phyloP scores from a whole-genome alignment of 2,329 filamentous ascomycete species.

The Eurotiales sp. region DNA sequence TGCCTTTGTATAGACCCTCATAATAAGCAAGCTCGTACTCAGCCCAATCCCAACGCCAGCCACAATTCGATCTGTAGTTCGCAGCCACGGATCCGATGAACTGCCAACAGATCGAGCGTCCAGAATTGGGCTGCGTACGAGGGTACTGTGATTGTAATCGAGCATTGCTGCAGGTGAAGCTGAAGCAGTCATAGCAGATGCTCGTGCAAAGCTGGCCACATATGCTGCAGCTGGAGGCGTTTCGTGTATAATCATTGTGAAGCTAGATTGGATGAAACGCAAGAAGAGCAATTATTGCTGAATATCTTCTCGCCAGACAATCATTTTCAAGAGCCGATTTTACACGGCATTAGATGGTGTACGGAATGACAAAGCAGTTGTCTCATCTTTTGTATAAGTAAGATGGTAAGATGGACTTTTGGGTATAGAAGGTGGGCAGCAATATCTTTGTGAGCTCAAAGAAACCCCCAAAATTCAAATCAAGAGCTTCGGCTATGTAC shows the following conservation, averaged over 20 bases:
- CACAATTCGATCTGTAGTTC: background rate
- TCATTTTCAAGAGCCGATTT: no score
- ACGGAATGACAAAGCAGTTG: no score
- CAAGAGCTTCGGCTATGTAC: background rate
- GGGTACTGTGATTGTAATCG: background rate
- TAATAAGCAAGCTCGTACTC: conserved; percentile 3
- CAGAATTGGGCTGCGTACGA: background rate
- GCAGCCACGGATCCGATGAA: background rate
- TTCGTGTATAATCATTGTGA: background rate
- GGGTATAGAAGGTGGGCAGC: no score
- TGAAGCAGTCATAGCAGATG: no score
- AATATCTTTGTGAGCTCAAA: background rate
- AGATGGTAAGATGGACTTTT: no score
- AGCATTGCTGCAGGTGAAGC: background rate
- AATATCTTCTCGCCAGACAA: no score
- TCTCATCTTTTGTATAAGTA: background rate
- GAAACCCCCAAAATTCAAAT: background rate
- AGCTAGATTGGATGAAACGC: no score
- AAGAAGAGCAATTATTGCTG: no score
- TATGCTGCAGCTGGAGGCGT: background rate
- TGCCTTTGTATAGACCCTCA: conserved; percentile 16
- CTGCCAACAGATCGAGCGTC: background rate
- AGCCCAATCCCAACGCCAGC: background rate
- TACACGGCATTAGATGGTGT: no score
- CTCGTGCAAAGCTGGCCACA: background rate